Evolutionary conservation across 1,139 yeast genomes (phyloP), one percentile per base, ranked within the genome.

Genomic region (Diutina neorugosa): DNA sequence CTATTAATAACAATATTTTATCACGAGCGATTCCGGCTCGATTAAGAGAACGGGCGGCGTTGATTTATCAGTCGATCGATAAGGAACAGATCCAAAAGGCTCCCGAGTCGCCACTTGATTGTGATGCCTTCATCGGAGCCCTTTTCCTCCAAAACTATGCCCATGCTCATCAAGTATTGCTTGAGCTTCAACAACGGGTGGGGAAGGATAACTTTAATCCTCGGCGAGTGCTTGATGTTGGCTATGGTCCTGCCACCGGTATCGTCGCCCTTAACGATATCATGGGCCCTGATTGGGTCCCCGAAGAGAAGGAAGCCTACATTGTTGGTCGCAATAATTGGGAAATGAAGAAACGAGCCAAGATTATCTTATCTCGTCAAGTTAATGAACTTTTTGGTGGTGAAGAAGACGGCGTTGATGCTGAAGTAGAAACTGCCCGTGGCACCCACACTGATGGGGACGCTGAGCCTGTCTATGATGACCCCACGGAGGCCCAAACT

Each of bases 241-340:
- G 97, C 0, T 83, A 78, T 63, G 98, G 98, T 0, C 98, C 98
- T 0, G 94, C 93, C 1, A 85, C 95, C 0, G 98, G 97, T 1
- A 83, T 93, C 71, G 72, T 91, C 9, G 98, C 96, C 0, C 71
- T 90, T 55, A 88, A 90, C 63, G 96, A 90, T 60, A 63, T 90
- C 0, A 78, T 87, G 82, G 90, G 88, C 0, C 11, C 73, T 3
- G 71, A 68, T 1, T 71, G 69, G 3, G 84, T 78, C 70, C 93
- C 96, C 0, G 70, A 69, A 20, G 71, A 70, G 18, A 88, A 87
- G 61, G 89, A 87, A 53, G 82, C 87, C 0, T 86, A 85, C 42
- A 76, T 91, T 19, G 73, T 84, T 21, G 96, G 96, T 1, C 77
- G 86, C 55, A 71, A 59, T 52, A 74, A 71, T 56, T 60, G 60